phyloP scores from a whole-genome alignment of 2,329 filamentous ascomycete genomes.

The Podosphaera xanthii region DNA sequence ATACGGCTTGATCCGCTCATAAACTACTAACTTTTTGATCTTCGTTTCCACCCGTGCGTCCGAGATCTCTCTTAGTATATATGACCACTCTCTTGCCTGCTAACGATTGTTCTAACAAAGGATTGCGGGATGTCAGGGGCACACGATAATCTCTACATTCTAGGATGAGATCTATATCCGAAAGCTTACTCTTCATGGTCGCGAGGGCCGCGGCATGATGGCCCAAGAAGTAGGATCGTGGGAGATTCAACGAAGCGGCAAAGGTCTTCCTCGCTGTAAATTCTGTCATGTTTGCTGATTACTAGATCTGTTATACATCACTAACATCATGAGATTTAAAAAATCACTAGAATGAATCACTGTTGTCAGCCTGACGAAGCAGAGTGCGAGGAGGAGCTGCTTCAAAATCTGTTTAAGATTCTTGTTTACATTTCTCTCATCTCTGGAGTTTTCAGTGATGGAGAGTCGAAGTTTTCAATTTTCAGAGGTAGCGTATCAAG shows the following conservation, averaged over 20 bases:
- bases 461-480: no score
- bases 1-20: no score
- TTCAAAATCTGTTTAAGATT: no score
- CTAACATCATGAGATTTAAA: no score
- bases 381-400: no score
- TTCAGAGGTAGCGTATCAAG: no score
- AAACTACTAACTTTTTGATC: constrained; percentile 19
- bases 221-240: constrained; percentile 80
- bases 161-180: constrained; percentile 65
- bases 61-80: constrained; percentile 77
- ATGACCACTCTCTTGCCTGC: constrained; percentile 58
- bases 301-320: no score
- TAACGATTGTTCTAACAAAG: constrained; percentile 60
- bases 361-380: no score
- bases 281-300: constrained; percentile 7
- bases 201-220: constrained; percentile 67
- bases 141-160: constrained; percentile 90
- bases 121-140: constrained; percentile 74
- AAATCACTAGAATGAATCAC: no score
- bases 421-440: no score
- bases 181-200: constrained; percentile 63
- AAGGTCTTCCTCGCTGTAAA: constrained; percentile 60
- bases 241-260: constrained; percentile 48
- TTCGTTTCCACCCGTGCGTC: constrained; percentile 20
- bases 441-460: no score